phyloP scores from a whole-genome alignment of 2,329 filamentous ascomycete genomes.

The Aspergillus flavus region DNA sequence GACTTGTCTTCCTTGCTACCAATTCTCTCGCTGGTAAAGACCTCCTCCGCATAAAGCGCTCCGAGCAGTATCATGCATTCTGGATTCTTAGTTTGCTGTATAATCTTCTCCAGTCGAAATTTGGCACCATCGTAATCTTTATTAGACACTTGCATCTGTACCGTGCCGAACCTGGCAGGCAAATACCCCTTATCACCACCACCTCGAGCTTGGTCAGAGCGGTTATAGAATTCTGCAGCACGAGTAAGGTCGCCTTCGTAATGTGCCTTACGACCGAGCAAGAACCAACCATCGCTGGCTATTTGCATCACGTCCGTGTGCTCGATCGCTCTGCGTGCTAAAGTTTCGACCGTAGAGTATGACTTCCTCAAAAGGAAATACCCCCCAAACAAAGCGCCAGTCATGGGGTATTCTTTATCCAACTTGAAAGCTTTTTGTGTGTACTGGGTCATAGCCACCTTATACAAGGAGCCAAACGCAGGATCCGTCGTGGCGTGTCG shows the following conservation, averaged over 20 bases:
- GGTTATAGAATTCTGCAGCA: constrained; percentile 83
- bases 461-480: constrained; percentile 82
- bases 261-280: constrained; percentile 89
- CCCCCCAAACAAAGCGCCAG: constrained; percentile 84
- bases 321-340: constrained; percentile 92
- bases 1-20: constrained; percentile 89
- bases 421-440: constrained; percentile 92
- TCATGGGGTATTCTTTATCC: constrained; percentile 86
- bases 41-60: constrained; percentile 90
- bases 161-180: constrained; percentile 91
- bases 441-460: constrained; percentile 91
- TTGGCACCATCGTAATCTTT: constrained; percentile 90
- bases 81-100: constrained; percentile 77
- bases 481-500: constrained; percentile 81
- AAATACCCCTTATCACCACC: constrained; percentile 88
- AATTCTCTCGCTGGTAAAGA: constrained; percentile 76
- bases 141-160: constrained; percentile 83
- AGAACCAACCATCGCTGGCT: constrained; percentile 96
- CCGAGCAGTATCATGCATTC: constrained; percentile 93
- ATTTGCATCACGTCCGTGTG: constrained; percentile 95
- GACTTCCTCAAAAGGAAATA: constrained; percentile 87
- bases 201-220: constrained; percentile 87
- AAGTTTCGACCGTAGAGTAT: constrained; percentile 77
- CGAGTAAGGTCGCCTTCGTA: constrained; percentile 73
- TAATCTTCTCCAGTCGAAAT: constrained; percentile 89